Evolutionary conservation across 768 basidiomycete genomes (phyloP).

Genomic region (Macrolepiota albuminosa): DNA sequence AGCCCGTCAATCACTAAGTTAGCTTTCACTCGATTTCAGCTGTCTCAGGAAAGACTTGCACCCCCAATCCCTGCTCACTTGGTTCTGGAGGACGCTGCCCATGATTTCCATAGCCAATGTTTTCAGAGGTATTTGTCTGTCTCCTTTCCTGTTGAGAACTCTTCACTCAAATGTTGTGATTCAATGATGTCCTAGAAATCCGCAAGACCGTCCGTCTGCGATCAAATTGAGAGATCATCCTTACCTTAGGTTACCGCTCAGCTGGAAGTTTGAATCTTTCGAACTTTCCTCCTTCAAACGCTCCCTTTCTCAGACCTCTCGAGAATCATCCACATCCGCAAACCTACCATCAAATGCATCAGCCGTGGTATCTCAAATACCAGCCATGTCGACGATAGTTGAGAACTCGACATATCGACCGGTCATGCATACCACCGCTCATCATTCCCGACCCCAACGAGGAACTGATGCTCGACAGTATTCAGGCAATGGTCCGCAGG

Average conservation of each 20-base stretch:
- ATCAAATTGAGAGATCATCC: slow-evolving; percentile 58
- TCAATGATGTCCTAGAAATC: slow-evolving; percentile 41
- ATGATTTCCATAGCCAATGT: slow-evolving; percentile 72
- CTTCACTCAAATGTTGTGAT: background rate
- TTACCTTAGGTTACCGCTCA: slow-evolving; percentile 52
- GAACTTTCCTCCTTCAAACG: slow-evolving; percentile 7
- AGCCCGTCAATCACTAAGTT: background rate
- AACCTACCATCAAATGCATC: background rate
- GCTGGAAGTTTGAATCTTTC: slow-evolving; percentile 38
- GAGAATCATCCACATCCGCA: slow-evolving; percentile 5
- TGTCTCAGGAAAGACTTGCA: slow-evolving; percentile 57
- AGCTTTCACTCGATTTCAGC: slow-evolving; percentile 30
- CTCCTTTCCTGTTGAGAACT: background rate
- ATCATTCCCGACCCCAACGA: background rate
- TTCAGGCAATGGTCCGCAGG: slow-evolving; percentile 22
- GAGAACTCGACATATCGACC: slow-evolving; percentile 1
- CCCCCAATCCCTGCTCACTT: slow-evolving; percentile 78
- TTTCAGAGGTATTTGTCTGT: slow-evolving; percentile 57
- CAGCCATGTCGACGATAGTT: background rate
- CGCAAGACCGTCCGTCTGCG: slow-evolving; percentile 65
- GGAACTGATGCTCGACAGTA: slow-evolving; percentile 1
- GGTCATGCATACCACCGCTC: background rate
- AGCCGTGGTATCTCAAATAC: background rate
- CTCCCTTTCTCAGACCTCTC: slow-evolving; percentile 8
- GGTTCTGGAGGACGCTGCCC: slow-evolving; percentile 52